Conservation (phyloP, 2,329 filamentous ascomycete species). For the Penicillium nordicum region DNA sequence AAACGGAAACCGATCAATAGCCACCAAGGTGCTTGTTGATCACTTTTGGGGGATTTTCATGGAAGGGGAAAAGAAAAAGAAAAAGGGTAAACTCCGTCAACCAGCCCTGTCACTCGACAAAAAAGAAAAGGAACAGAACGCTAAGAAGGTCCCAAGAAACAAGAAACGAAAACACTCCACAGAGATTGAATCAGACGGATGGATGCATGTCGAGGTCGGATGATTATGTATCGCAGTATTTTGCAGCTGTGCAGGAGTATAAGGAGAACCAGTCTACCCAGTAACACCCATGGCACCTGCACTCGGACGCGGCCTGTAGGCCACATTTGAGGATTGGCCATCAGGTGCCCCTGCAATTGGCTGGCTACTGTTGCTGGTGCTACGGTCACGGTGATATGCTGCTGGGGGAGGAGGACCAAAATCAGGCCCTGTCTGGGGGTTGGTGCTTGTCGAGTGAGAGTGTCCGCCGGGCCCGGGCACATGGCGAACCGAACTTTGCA, state of each 20-base stretch:
- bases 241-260: conserved; percentile 20
- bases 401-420: conserved; percentile 25
- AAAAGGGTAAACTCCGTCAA: conserved; percentile 29
- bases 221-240: conserved; percentile 16
- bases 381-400: conserved; percentile 34
- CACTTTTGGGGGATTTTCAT: conserved; percentile 25
- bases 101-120: conserved; percentile 26
- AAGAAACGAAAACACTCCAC: conserved; percentile 15
- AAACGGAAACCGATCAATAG: conserved; percentile 16
- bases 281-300: conserved; percentile 41
- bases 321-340: conserved; percentile 32
- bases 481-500: conserved; percentile 78
- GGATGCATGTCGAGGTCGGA: conserved; percentile 15
- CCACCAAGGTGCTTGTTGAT: conserved; percentile 22
- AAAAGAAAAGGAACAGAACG: conserved; percentile 24
- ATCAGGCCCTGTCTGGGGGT: conserved; percentile 25
- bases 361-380: conserved; percentile 35
- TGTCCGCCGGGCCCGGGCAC: conserved; percentile 51
- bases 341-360: conserved; percentile 27
- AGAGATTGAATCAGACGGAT: conserved; percentile 16
- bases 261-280: conserved; percentile 23
- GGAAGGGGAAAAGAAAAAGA: conserved; percentile 1
- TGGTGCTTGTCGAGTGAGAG: conserved; percentile 29
- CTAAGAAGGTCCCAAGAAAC: conserved; percentile 27
- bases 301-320: conserved; percentile 38